Evolutionary conservation across 2,329 filamentous ascomycete genomes (phyloP).

Genomic region (Colletotrichum echinochloae): DNA sequence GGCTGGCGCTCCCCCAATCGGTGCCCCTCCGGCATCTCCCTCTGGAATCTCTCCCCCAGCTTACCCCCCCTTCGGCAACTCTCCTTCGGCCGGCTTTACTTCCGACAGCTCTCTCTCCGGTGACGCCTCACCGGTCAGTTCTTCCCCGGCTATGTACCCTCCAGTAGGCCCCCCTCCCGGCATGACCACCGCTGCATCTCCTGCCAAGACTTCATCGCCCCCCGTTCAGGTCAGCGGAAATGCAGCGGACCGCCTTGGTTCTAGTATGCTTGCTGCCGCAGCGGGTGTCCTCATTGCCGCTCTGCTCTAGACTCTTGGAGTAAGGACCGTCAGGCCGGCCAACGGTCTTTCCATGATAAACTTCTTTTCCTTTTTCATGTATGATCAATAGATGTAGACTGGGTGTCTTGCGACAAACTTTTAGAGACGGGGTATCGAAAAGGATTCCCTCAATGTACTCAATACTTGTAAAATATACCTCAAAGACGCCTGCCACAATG

Average conservation of each 20-base stretch:
- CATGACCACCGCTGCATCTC: not conserved
- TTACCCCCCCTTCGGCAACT: too few relatives aligned
- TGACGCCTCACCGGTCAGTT: too few relatives aligned
- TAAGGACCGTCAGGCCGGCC: not conserved
- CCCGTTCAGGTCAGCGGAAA: slow-evolving; percentile 19
- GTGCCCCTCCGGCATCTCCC: too few relatives aligned
- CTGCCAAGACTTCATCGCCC: not conserved
- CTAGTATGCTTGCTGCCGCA: slow-evolving; percentile 30
- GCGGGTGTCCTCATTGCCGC: slow-evolving; percentile 33
- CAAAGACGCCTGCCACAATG: not conserved
- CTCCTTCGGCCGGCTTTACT: too few relatives aligned
- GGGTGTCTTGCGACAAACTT: not conserved
- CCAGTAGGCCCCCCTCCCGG: not conserved
- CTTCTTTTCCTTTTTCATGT: not conserved
- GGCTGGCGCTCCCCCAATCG: too few relatives aligned
- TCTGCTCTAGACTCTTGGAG: slow-evolving; percentile 17
- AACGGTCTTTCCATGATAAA: not conserved
- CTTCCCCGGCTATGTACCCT: too few relatives aligned
- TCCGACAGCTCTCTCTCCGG: too few relatives aligned
- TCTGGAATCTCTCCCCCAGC: too few relatives aligned
- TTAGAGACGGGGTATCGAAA: not conserved
- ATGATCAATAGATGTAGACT: not conserved
- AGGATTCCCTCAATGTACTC: not conserved
- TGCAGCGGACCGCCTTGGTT: slow-evolving; percentile 25
- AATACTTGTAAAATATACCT: not conserved